Conservation (phyloP, 305 asterid species). For the Fraxinus albicans region DNA sequence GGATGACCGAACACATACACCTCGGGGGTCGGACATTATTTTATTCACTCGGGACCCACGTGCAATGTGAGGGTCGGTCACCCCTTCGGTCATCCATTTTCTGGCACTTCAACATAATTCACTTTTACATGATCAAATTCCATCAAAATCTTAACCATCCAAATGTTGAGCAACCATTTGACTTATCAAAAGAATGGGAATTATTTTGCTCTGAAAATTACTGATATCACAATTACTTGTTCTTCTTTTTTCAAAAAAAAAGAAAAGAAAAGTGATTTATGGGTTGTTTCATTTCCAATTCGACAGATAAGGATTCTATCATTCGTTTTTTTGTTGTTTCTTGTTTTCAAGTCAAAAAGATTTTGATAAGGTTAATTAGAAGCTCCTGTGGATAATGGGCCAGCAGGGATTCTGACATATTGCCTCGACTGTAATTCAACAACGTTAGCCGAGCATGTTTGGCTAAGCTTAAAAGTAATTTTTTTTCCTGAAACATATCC, state of each 20-base stretch:
- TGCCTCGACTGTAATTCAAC: not conserved
- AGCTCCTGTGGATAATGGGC: conserved; percentile 10
- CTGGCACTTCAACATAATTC: too few species aligned
- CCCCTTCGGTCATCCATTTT: too few species aligned
- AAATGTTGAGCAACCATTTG: not conserved
- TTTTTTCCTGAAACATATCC: not conserved
- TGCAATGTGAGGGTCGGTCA: too few species aligned
- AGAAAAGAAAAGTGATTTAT: not conserved
- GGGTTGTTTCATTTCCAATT: conserved; percentile 10
- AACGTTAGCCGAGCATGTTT: not conserved
- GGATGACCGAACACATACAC: too few species aligned
- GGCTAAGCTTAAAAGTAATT: not conserved
- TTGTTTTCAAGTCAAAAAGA: not conserved
- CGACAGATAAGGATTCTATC: not conserved
- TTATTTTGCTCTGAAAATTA: not conserved
- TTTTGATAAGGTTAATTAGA: conserved; percentile 9
- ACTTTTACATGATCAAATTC: conserved; percentile 25
- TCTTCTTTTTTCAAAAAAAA: not conserved
- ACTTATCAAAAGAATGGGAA: not conserved
- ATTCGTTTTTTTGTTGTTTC: not conserved
- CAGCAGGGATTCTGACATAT: not conserved
- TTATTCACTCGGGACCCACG: too few species aligned
- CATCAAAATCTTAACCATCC: conserved; percentile 23
- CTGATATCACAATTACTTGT: not conserved
- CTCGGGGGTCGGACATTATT: too few species aligned